Base-by-base conservation (phyloP, 805 yeast genomes). In the Cyberlindnera veronae region DNA sequence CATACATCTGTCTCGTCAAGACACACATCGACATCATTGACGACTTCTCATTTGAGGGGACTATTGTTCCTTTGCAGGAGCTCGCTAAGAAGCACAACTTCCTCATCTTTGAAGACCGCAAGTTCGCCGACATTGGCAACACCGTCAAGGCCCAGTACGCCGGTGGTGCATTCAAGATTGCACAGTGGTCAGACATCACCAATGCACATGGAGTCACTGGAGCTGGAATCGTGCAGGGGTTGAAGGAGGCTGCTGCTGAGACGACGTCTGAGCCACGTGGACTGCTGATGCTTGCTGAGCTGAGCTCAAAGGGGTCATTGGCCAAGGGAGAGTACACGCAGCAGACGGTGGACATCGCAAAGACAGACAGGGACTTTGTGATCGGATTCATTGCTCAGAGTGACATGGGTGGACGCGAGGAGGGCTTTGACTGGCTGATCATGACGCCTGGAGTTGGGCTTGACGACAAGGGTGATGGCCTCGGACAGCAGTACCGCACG, bases 381-480 rank as follows among this genome's bases (percentile, higher is more conserved):
- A 83, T 93, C 65, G 99, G 99, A 0, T 93, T 91, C 62, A 93
- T 93, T 65, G 97, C 99, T 1, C 97, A 89, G 61, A 76, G 77
- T 57, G 81, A 81, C 43, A 85, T 90, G 86, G 89, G 89, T 21
- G 90, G 89, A 13, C 72, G 74, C 32, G 81, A 75, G 3, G 93
- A 81, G 54, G 93, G 91, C 1, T 90, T 84, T 55, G 99, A 93
- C 66, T 93, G 97, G 96, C 66, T 93, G 29, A 78, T 90, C 43
- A 82, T 93, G 93, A 91, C 99, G 1, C 99, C 99, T 0, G 99
- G 99, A 46, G 99, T 93, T 29, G 98, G 98, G 3, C 73, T 93
- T 38, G 99, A 91, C 59, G 98, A 91, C 59, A 93, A 84, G 62
- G 97, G 98, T 13, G 99, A 93, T 61, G 78, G 82, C 1, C 72